Base-by-base conservation (phyloP, 306 rosid species). In the Quercus parvula region DNA sequence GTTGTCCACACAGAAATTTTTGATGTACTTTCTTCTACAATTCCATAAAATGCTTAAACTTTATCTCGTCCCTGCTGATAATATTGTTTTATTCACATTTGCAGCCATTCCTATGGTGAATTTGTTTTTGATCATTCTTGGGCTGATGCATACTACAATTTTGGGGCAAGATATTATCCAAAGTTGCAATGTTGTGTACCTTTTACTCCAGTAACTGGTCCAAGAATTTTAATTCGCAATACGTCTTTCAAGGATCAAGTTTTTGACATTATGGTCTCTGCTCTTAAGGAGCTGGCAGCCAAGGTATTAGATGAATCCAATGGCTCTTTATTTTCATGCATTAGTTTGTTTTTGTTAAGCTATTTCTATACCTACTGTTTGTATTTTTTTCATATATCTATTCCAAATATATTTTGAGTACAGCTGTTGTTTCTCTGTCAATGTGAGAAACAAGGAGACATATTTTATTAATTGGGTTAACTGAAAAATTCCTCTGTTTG, bases 41-140 rank as follows among this genome's bases (percentile, higher is more conserved):
- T 44, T 75, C 20, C 6, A 11, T 27, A 25, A 54, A 49, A 52
- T 19, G 7, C 30, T 22, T 19, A 27, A 10, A 17, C 56, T 33
- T 79, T 57, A 11, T 31, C 68, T 27, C 24, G 18, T 30, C 51
- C 49, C 27, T 30, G 20, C 15, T 62, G 52, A 30, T 74, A 78
- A 82, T 22, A 46, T 64, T 49, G 70, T 61, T 76, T 49, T 14
- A 80, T 67, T 75, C 81, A 72, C 20, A 71, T 71, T 27, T 88
- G 87, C 92, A 91, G 90, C 81, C 98, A 94, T 81, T 94, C 99
- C 14, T 91, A 94, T 41, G 97, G 99, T 17, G 99, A 94, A 90
- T 94, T 94, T 87, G 97, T 94, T 71, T 94, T 94, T 54, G 99
- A 94, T 86, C 97, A 94, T 85, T 87, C 99, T 38, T 94, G 99